Percentiles rank a stretch among this genome's conserved stretches.
These are phyloP conservation scores for Geosmithia putterillii DNA, from an alignment of 2,329 filamentous ascomycete species.

Conservation along the genomic window DNA sequence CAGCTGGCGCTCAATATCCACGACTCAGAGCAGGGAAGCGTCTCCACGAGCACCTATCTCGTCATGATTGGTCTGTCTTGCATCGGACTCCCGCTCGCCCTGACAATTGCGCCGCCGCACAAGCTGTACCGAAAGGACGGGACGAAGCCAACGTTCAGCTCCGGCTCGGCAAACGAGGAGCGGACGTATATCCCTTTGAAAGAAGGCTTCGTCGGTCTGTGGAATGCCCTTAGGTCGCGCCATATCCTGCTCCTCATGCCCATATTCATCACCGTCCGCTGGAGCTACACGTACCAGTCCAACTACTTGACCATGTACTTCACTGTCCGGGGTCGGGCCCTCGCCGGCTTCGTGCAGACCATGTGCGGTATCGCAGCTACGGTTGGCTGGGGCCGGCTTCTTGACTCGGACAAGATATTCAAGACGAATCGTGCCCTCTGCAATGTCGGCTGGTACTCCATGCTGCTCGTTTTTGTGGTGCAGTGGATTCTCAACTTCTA, in stretches of 20 bases:
- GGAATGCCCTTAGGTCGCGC: conserved; percentile 2
- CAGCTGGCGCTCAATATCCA: conserved; percentile 31
- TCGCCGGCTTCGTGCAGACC: conserved; percentile 6
- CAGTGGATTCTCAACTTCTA: conserved; percentile 1
- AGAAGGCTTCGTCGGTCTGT: conserved; percentile 3
- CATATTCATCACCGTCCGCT: conserved; percentile 7
- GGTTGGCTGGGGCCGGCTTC: not conserved
- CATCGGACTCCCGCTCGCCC: conserved; percentile 28
- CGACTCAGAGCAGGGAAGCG: conserved; percentile 12
- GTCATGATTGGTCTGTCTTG: conserved; percentile 29
- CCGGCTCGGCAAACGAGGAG: not conserved
- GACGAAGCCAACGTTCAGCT: conserved; percentile 2
- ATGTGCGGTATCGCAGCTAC: not conserved
- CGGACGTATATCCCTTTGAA: not conserved
- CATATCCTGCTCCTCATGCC: conserved; percentile 7
- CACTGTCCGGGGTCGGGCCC: conserved; percentile 5
- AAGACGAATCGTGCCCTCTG: not conserved
- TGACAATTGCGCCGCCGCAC: conserved; percentile 29
- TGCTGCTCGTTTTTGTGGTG: not conserved
- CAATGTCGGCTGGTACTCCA: not conserved
- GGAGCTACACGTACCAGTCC: conserved; percentile 7
- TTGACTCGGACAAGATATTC: not conserved
- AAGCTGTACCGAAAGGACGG: conserved; percentile 27
- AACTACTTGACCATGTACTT: conserved; percentile 8
- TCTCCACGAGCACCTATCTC: conserved; percentile 11